These are phyloP conservation scores for Phytophthora sp. DNA, from an alignment of 352 stramenopile species.

Conservation along the genomic window DNA sequence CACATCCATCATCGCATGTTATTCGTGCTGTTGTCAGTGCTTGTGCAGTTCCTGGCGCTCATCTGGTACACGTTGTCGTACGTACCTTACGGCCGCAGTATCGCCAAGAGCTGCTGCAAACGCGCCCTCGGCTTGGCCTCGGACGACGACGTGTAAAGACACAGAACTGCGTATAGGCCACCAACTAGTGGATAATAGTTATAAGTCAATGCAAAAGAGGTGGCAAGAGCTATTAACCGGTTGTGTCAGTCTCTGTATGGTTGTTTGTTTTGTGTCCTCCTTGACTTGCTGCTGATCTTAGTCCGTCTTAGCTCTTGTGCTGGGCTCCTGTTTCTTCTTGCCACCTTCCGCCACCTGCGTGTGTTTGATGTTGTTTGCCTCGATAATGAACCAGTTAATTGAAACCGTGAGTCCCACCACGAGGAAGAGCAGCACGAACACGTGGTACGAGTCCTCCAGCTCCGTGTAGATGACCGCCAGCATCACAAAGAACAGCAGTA, in stretches of 20 bases:
- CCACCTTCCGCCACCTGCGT: slow-evolving; percentile 22
- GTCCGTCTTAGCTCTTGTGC: slow-evolving; percentile 60
- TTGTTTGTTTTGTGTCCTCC: background rate
- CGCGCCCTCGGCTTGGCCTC: slow-evolving; percentile 49
- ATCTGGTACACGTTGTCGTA: slow-evolving; percentile 91
- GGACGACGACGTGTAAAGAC: slow-evolving; percentile 64
- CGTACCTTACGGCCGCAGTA: slow-evolving; percentile 84
- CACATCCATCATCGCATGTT: slow-evolving; percentile 72
- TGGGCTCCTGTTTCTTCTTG: slow-evolving; percentile 18
- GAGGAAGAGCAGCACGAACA: slow-evolving; percentile 87
- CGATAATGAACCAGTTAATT: slow-evolving; percentile 90
- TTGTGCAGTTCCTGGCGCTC: slow-evolving; percentile 80
- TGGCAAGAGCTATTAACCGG: slow-evolving; percentile 5
- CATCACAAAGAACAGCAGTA: slow-evolving; percentile 78
- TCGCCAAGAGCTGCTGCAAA: slow-evolving; percentile 72
- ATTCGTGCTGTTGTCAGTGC: slow-evolving; percentile 75
- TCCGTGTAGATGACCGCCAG: slow-evolving; percentile 78
- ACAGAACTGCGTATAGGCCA: background rate
- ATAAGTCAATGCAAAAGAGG: slow-evolving; percentile 17
- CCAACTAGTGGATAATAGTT: slow-evolving; percentile 6
- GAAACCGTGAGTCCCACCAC: slow-evolving; percentile 79
- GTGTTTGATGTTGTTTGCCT: slow-evolving; percentile 70
- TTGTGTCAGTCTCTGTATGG: slow-evolving; percentile 7
- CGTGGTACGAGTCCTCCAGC: slow-evolving; percentile 82
- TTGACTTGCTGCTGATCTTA: slow-evolving; percentile 23